Conservation (phyloP, 2,329 filamentous ascomycete genomes). For the Pseudogymnoascus sp. region DNA sequence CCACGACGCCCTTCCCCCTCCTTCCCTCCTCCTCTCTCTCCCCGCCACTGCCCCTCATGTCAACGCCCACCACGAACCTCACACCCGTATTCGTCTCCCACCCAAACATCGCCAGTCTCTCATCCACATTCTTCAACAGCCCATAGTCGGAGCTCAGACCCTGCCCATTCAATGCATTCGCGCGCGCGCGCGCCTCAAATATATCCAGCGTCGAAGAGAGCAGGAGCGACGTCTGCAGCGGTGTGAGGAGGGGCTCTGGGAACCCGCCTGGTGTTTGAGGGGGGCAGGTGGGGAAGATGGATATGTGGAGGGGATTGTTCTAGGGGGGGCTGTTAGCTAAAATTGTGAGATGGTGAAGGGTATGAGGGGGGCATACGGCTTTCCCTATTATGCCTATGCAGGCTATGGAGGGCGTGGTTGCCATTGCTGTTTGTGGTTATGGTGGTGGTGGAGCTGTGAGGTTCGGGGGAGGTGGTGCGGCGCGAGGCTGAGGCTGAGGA, state of each 20-base stretch:
- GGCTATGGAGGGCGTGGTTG: conserved; percentile 70
- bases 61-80: conserved; percentile 82
- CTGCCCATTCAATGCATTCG: conserved; percentile 47
- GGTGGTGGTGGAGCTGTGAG: conserved; percentile 4
- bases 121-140: conserved; percentile 86
- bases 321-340: conserved; percentile 32
- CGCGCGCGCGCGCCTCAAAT: conserved; percentile 75
- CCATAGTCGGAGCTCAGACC: conserved; percentile 75
- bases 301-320: conserved; percentile 95
- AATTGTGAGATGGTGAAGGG: not conserved
- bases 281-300: conserved; percentile 63
- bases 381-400: conserved; percentile 92
- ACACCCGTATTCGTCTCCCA: conserved; percentile 95
- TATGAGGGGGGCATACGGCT: conserved; percentile 52
- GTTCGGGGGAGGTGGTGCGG: not conserved
- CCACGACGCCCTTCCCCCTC: conserved; percentile 28
- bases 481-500: not conserved
- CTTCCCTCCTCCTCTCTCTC: conserved; percentile 15
- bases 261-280: conserved; percentile 30
- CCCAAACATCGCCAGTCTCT: conserved; percentile 86
- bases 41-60: conserved; percentile 65
- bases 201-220: conserved; percentile 88
- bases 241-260: conserved; percentile 52
- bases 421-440: conserved; percentile 40
- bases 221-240: conserved; percentile 86